Evolutionary conservation across 257 asterid species (phyloP), one percentile per base, ranked within the genome.

Genomic region (Fraxinus quadrangulata): DNA sequence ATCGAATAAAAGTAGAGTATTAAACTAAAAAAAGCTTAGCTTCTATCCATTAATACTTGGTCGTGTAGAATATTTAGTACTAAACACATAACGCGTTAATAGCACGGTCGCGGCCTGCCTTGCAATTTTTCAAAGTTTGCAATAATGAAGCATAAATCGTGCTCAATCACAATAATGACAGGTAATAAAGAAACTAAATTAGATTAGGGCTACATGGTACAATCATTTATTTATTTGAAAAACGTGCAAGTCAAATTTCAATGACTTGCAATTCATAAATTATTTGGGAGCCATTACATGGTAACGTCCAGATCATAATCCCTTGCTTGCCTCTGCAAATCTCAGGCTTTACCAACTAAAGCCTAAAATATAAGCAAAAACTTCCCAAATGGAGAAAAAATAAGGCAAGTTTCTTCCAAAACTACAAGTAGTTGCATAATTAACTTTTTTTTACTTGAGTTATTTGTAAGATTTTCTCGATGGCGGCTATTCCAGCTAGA

Each of bases 261-360:
- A 17, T 19, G 9, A 21, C 31, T 11, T 10, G 47, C 47, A 40
- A 40, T 40, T 40, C 16, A 40, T 8, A 54, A 33, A 71, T 51
- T 10, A 74, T 78, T 40, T 28, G 67, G 49, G 39, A 16, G 71
- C 49, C 40, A 2, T 42, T 69, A 21, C 69, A 14, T 70, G 47
- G 67, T 39, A 40, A 78, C 70, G 75, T 70, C 85, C 79, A 73
- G 73, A 80, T 81, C 86, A 79, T 71, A 63, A 63, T 23, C 42
- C 76, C 61, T 84, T 84, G 79, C 78, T 80, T 84, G 39, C 47
- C 30, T 71, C 13, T 30, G 63, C 56, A 70, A 31, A 73, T 75
- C 61, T 28, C 13, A 56, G 19, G 45, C 24, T 67, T 68, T 71
- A 67, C 83, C 81, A 71, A 79, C 70, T 71, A 65, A 77, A 79